Percentiles rank a stretch among this genome's conserved stretches.
These are phyloP conservation scores for Pythium dissimile DNA, from an alignment of 352 stramenopile genomes.

Conservation along the genomic window DNA sequence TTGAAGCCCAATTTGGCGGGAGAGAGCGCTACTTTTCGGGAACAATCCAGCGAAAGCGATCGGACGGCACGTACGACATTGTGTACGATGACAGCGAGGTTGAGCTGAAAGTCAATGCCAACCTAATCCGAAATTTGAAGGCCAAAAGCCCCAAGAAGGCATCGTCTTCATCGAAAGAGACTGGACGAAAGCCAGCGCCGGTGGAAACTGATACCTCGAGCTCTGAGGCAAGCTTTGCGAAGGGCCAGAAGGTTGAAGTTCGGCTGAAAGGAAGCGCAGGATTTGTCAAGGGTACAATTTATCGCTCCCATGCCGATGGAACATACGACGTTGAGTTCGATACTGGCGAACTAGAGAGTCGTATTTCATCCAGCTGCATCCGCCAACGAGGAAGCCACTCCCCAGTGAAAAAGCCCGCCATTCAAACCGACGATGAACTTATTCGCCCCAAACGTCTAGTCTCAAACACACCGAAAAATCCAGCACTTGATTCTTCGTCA, in stretches of 20 bases:
- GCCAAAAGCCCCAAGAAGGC: constrained; percentile 33
- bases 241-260: constrained; percentile 58
- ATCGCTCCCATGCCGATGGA: constrained; percentile 39
- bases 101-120: constrained; percentile 44
- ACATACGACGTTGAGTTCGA: constrained; percentile 69
- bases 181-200: constrained; percentile 1
- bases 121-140: constrained; percentile 41
- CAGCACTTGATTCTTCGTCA: constrained; percentile 28
- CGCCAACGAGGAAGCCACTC: constrained; percentile 19
- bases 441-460: constrained; percentile 36
- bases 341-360: constrained; percentile 52
- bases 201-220: constrained; percentile 28
- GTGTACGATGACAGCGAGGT: constrained; percentile 68
- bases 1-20: constrained; percentile 46
- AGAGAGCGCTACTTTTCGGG: constrained; percentile 39
- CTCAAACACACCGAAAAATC: constrained; percentile 25
- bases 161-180: constrained; percentile 4
- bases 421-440: constrained; percentile 46
- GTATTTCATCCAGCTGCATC: constrained; percentile 35
- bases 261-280: constrained; percentile 41
- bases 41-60: constrained; percentile 40
- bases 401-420: constrained; percentile 30
- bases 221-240: constrained; percentile 35
- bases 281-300: constrained; percentile 51
- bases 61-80: constrained; percentile 63